A percentile compares a stretch with the other conserved stretches of the same genome.
These are phyloP conservation scores for Fusarium sp. DNA, from an alignment of 2,329 filamentous ascomycete species.

Conservation along the genomic window DNA sequence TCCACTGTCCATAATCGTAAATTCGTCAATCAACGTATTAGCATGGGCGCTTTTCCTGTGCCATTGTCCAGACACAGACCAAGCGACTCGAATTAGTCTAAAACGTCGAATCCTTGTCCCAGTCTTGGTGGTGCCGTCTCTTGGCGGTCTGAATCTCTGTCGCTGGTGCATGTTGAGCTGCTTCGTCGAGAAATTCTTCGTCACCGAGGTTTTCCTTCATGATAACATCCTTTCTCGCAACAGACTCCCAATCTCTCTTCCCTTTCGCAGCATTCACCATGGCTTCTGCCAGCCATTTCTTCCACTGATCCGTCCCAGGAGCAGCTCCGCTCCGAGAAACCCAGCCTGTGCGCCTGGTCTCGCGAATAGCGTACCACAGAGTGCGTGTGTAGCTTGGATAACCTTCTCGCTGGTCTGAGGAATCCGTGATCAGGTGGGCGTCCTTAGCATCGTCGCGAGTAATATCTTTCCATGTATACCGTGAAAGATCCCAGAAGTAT, in stretches of 20 bases:
- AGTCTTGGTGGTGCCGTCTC: conserved; percentile 27
- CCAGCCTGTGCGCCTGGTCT: conserved; percentile 65
- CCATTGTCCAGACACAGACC: not conserved
- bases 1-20: not conserved
- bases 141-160: conserved; percentile 39
- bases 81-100: conserved; percentile 7
- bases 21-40: not conserved
- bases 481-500: conserved; percentile 68
- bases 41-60: not conserved
- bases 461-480: conserved; percentile 58
- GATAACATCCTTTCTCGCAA: conserved; percentile 61
- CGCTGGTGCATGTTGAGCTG: conserved; percentile 47
- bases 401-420: conserved; percentile 52
- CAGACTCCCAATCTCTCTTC: conserved; percentile 58
- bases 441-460: conserved; percentile 54
- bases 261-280: conserved; percentile 50
- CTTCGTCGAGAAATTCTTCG: conserved; percentile 38
- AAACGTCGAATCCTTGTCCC: conserved; percentile 43
- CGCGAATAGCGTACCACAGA: conserved; percentile 69
- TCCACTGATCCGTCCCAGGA: conserved; percentile 65
- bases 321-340: conserved; percentile 63
- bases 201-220: conserved; percentile 50
- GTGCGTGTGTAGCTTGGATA: conserved; percentile 65
- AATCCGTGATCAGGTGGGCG: conserved; percentile 49
- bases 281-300: conserved; percentile 64